Evolutionary conservation across 352 stramenopile genomes (phyloP).

Genomic region (Globisporangium nodosum): DNA sequence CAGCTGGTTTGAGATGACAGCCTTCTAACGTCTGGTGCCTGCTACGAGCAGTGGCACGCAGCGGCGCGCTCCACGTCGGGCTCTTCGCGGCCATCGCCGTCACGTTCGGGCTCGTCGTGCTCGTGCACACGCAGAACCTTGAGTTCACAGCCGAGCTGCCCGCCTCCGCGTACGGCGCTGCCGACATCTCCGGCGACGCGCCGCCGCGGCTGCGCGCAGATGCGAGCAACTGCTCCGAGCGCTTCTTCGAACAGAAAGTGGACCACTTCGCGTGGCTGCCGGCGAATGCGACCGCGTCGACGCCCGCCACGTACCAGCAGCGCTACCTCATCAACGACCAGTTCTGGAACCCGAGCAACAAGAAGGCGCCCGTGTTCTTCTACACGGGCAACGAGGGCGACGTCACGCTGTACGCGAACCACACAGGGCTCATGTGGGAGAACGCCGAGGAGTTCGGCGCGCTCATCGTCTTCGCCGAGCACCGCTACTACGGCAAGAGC

Average conservation of each 20-base stretch:
- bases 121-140: constrained; percentile 67
- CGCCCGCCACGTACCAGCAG: constrained; percentile 72
- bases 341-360: constrained; percentile 64
- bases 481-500: constrained; percentile 94
- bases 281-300: constrained; percentile 10
- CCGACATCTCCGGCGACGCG: constrained; percentile 4
- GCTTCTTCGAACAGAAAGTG: constrained; percentile 85
- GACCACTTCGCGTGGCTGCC: constrained; percentile 86
- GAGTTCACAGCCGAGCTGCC: constrained; percentile 36
- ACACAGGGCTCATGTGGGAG: constrained; percentile 95
- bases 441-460: constrained; percentile 85
- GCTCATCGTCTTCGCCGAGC: constrained; percentile 93
- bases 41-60: constrained; percentile 5
- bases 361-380: constrained; percentile 87
- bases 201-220: constrained; percentile 25
- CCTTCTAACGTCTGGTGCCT: not conserved
- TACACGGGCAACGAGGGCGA: constrained; percentile 95
- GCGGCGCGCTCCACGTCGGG: constrained; percentile 34
- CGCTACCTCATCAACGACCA: constrained; percentile 88
- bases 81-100: constrained; percentile 40
- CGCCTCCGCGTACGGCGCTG: constrained; percentile 24
- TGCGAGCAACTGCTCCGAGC: constrained; percentile 71
- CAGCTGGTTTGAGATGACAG: too few species aligned
- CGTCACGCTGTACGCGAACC: constrained; percentile 92
- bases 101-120: constrained; percentile 54